These are phyloP conservation scores for Biscogniauxia marginata DNA, from an alignment of 2,329 filamentous ascomycete genomes.

Conservation along the genomic window DNA sequence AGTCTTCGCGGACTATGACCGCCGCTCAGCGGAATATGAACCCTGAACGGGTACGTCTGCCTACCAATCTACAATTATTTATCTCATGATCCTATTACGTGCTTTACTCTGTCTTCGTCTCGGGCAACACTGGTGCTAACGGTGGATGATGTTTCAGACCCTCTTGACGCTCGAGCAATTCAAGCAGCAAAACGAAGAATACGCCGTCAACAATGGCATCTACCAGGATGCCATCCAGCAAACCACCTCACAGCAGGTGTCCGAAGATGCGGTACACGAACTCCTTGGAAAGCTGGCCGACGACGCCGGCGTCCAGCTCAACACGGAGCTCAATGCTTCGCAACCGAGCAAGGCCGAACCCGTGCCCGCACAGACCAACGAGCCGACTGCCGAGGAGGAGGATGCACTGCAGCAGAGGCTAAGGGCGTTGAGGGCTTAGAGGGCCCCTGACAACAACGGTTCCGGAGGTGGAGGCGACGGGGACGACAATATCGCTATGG, in stretches of 20 bases:
- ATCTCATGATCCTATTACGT: neutral
- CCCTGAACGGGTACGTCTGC: slow-evolving; percentile 50
- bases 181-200: slow-evolving; percentile 62
- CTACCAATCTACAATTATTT: neutral
- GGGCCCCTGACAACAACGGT: slow-evolving; percentile 7
- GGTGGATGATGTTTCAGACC: slow-evolving; percentile 37
- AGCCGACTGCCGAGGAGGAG: slow-evolving; percentile 75
- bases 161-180: slow-evolving; percentile 61
- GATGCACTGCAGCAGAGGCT: slow-evolving; percentile 67
- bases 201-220: slow-evolving; percentile 66
- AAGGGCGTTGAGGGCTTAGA: slow-evolving; percentile 52
- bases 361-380: slow-evolving; percentile 47
- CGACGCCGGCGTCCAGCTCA: slow-evolving; percentile 81
- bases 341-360: slow-evolving; percentile 59
- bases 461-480: neutral
- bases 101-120: neutral
- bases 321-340: slow-evolving; percentile 66
- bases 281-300: slow-evolving; percentile 83
- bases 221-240: slow-evolving; percentile 84
- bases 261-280: slow-evolving; percentile 83
- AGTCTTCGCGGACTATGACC: slow-evolving; percentile 58
- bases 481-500: neutral
- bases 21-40: slow-evolving; percentile 58
- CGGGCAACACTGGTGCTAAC: neutral
- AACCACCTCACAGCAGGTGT: slow-evolving; percentile 69